Evolutionary conservation across 306 rosid species (phyloP).

Genomic region (Lagenaria siceraria): DNA sequence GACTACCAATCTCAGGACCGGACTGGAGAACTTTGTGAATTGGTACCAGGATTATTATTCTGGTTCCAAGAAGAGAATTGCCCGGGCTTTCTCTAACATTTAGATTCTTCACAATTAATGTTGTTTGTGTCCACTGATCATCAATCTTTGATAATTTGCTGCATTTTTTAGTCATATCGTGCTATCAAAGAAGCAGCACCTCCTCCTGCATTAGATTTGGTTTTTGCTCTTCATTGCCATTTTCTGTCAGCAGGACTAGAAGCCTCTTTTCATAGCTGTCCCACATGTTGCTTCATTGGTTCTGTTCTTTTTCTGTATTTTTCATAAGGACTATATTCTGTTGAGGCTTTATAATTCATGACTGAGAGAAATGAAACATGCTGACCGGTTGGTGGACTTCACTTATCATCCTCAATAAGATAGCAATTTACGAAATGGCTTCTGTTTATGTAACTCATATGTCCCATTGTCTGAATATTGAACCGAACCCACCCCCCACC

Average conservation of each 20-base stretch:
- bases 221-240: slow-evolving; percentile 16
- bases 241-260: slow-evolving; percentile 15
- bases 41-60: slow-evolving; percentile 59
- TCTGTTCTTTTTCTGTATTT: slow-evolving; percentile 21
- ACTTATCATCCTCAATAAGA: slow-evolving; percentile 8
- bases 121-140: not conserved
- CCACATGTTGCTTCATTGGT: slow-evolving; percentile 16
- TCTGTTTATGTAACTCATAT: not conserved
- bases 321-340: slow-evolving; percentile 18
- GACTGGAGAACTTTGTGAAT: slow-evolving; percentile 64
- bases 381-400: slow-evolving; percentile 30
- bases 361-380: slow-evolving; percentile 30
- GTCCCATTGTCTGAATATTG: not conserved
- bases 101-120: slow-evolving; percentile 5
- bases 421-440: not conserved
- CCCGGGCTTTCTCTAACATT: slow-evolving; percentile 19
- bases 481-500: not conserved
- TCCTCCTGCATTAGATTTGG: slow-evolving; percentile 11
- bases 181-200: not conserved
- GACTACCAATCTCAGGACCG: slow-evolving; percentile 55
- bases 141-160: slow-evolving; percentile 1
- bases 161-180: not conserved
- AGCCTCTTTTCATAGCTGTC: slow-evolving; percentile 16
- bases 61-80: slow-evolving; percentile 33
- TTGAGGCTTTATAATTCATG: slow-evolving; percentile 50